Evolutionary conservation across 2,329 filamentous ascomycete genomes (phyloP).

Genomic region (Fusarium luffae): DNA sequence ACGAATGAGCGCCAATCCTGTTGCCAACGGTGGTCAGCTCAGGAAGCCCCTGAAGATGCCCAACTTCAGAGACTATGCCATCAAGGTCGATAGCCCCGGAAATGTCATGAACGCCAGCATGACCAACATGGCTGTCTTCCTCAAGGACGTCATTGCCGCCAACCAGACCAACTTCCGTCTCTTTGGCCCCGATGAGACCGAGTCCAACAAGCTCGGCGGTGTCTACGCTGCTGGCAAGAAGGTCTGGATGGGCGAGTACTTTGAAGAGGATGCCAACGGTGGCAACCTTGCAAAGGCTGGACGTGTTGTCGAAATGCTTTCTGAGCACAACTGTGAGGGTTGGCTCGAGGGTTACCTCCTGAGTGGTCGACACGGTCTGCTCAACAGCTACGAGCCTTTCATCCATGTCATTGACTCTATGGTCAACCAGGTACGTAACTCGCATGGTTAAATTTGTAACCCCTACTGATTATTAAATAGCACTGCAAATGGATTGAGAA

Average conservation of each 20-base stretch:
- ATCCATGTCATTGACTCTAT: slow-evolving; percentile 87
- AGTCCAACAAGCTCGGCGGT: slow-evolving; percentile 79
- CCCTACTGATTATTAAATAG: slow-evolving; percentile 45
- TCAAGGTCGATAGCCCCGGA: slow-evolving; percentile 71
- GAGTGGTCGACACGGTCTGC: slow-evolving; percentile 77
- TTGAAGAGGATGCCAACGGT: slow-evolving; percentile 79
- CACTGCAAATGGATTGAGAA: slow-evolving; percentile 90
- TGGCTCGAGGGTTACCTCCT: slow-evolving; percentile 85
- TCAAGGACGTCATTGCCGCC: slow-evolving; percentile 73
- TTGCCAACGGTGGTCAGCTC: slow-evolving; percentile 77
- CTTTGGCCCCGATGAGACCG: slow-evolving; percentile 83
- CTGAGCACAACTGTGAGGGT: slow-evolving; percentile 81
- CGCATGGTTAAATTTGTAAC: background rate
- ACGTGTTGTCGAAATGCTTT: slow-evolving; percentile 86
- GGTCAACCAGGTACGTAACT: slow-evolving; percentile 74
- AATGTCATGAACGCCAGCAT: slow-evolving; percentile 70
- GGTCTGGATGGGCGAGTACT: slow-evolving; percentile 82
- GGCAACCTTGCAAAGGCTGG: slow-evolving; percentile 76
- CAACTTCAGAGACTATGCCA: slow-evolving; percentile 74
- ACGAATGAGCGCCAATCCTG: slow-evolving; percentile 82
- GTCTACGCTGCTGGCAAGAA: slow-evolving; percentile 82
- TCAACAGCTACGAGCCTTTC: slow-evolving; percentile 86
- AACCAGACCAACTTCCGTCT: slow-evolving; percentile 78
- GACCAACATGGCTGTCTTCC: slow-evolving; percentile 73
- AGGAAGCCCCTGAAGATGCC: slow-evolving; percentile 75